Evolutionary conservation across 2,329 filamentous ascomycete species (phyloP), one percentile per base, ranked within the genome.

Genomic region (Thelonectria rubi): DNA sequence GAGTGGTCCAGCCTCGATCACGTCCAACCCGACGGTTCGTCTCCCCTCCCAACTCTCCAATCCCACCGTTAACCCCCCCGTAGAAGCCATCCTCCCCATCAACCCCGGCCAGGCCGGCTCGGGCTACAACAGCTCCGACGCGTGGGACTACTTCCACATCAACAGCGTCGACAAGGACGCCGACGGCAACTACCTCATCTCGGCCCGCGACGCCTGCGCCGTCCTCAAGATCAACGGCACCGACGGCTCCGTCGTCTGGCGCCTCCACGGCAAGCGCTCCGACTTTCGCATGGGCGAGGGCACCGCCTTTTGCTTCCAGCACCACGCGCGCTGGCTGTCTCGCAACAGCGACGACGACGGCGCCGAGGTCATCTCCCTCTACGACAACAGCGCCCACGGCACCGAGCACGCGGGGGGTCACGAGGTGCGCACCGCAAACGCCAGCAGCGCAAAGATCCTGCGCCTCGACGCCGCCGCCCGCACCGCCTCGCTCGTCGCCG

Each of bases 201-300:
- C 84, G 49, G 64, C 58, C 18, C 69, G 67, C 17, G 65, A 65
- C n/a, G 71, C 79, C 1, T 87, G 83, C 77, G 85, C 87, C 66
- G 86, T 81, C 63, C 86, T 86, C 71, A 84, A 86, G 70, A 81
- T 87, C 73, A 87, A 87, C 74, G 83, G 82, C 34, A 77, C 87
- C 34, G 82, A 80, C 14, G 84, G 84, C 26, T 75, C 75, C 30
- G 77, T 86, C 42, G 74, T 85, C 47, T 87, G 84, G 85, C 80
- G 78, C 20, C 75, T 87, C 11, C 80, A 82, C 26, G 84, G 84
- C 17, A 77, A 78, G 43, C 71, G 76, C 45, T 84, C 80, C 43
- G 72, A 74, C 60, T 82, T 75, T 40, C 68, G 72, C 48, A 71
- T 76, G 12, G 73, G 68, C 3, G 64, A 76, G 5, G 74, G 76